phyloP scores from a whole-genome alignment of 129 eudicot species.

The Flaveria brownii region DNA sequence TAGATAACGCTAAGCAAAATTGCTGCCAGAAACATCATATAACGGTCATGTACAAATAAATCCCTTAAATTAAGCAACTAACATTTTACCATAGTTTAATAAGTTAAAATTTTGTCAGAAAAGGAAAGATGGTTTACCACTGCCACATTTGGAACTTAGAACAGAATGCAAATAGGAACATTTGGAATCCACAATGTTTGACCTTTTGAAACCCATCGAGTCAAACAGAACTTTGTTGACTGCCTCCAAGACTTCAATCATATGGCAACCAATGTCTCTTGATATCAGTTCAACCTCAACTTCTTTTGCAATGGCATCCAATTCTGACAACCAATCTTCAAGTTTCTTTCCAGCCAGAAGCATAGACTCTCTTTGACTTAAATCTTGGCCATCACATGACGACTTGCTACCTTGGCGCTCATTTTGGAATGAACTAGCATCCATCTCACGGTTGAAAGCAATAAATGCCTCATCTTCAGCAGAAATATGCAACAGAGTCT shows the following conservation, averaged over 20 bases:
- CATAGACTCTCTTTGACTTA: slow-evolving; percentile 48
- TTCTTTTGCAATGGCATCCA: slow-evolving; percentile 79
- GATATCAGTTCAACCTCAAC: slow-evolving; percentile 77
- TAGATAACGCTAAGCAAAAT: slow-evolving; percentile 87
- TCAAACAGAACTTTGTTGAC: slow-evolving; percentile 82
- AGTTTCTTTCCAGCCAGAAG: slow-evolving; percentile 62
- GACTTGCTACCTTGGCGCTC: slow-evolving; percentile 50
- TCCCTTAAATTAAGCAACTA: neutral
- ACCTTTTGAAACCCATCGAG: slow-evolving; percentile 69
- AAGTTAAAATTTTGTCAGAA: neutral
- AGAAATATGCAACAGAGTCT: slow-evolving; percentile 76
- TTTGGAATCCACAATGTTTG: slow-evolving; percentile 71
- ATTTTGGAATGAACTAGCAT: slow-evolving; percentile 50
- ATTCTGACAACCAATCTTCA: slow-evolving; percentile 70
- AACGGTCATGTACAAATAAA: neutral
- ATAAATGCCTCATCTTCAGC: slow-evolving; percentile 83
- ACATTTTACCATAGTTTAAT: neutral
- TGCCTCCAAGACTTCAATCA: slow-evolving; percentile 81
- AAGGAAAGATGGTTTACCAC: slow-evolving; percentile 49
- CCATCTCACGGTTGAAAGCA: slow-evolving; percentile 73
- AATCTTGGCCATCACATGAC: slow-evolving; percentile 35
- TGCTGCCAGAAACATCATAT: slow-evolving; percentile 45
- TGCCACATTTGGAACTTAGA: slow-evolving; percentile 68
- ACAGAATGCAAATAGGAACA: slow-evolving; percentile 85
- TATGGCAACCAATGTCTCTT: slow-evolving; percentile 86